A percentile compares a stretch with the other conserved stretches of the same genome.
phyloP scores from a whole-genome alignment of 73 alveolate species.

The Paramecium sexaurelia region DNA sequence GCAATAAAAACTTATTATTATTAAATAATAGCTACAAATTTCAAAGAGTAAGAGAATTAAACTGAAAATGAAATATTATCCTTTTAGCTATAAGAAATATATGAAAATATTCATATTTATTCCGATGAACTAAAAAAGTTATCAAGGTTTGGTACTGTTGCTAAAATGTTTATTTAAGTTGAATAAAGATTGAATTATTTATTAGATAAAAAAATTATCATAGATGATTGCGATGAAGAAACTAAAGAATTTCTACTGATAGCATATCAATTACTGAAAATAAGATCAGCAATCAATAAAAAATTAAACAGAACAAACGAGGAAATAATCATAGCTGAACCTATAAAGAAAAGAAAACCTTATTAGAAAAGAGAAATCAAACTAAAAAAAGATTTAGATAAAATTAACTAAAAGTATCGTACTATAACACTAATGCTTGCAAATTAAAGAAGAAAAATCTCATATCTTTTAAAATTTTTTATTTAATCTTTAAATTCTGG shows the following conservation, averaged over 20 bases:
- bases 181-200: background rate
- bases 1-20: background rate
- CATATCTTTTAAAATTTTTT: background rate
- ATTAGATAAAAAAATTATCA: background rate
- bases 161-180: background rate
- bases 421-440: background rate
- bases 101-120: background rate
- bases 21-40: background rate
- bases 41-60: background rate
- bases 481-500: background rate
- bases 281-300: background rate
- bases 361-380: background rate
- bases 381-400: background rate
- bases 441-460: background rate
- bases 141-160: background rate
- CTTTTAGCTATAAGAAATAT: background rate
- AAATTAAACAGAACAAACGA: background rate
- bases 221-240: background rate
- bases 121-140: background rate
- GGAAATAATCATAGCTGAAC: background rate
- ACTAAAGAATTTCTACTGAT: background rate
- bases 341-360: background rate
- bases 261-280: background rate
- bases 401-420: background rate
- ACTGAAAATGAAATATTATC: background rate